Evolutionary conservation across 2,329 filamentous ascomycete species (phyloP).

Genomic region (Clonostachys chloroleuca): DNA sequence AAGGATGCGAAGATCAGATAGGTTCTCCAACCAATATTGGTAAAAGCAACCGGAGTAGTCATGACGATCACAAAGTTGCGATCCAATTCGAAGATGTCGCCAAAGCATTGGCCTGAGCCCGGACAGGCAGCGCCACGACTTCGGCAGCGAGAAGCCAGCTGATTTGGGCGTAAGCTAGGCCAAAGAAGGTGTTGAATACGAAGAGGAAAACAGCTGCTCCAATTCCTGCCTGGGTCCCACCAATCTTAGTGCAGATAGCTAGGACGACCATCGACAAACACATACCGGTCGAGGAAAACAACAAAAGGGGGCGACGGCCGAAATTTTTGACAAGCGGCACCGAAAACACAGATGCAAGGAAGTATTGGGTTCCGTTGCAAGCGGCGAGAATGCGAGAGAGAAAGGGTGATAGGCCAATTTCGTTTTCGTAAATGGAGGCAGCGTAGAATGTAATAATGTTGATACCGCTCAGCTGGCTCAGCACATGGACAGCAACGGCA

Average conservation of each 20-base stretch:
- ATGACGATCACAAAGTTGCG: slow-evolving; percentile 42
- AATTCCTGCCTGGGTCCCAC: slow-evolving; percentile 2
- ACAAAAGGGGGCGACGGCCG: neutral
- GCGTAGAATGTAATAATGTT: slow-evolving; percentile 21
- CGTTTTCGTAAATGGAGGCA: slow-evolving; percentile 8
- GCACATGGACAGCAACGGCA: neutral
- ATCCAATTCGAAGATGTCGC: slow-evolving; percentile 30
- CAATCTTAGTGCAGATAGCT: slow-evolving; percentile 3
- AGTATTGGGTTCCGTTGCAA: slow-evolving; percentile 13
- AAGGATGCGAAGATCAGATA: slow-evolving; percentile 31
- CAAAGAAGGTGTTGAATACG: slow-evolving; percentile 63
- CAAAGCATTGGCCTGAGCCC: slow-evolving; percentile 37
- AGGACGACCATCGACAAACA: slow-evolving; percentile 4
- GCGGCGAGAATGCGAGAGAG: slow-evolving; percentile 6
- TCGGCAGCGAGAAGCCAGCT: slow-evolving; percentile 52
- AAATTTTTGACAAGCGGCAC: slow-evolving; percentile 2
- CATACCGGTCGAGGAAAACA: slow-evolving; percentile 3
- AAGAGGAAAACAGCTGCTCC: slow-evolving; percentile 43
- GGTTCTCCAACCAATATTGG: slow-evolving; percentile 47
- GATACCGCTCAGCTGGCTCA: slow-evolving; percentile 13
- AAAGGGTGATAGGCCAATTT: neutral
- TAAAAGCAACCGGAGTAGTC: slow-evolving; percentile 58
- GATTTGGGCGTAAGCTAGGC: slow-evolving; percentile 55
- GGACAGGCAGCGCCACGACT: slow-evolving; percentile 37
- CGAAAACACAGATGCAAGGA: slow-evolving; percentile 2